Percentiles rank a stretch among this genome's conserved stretches.
Conservation (phyloP, 345 rosid species). For the Iberis pinnata region DNA sequence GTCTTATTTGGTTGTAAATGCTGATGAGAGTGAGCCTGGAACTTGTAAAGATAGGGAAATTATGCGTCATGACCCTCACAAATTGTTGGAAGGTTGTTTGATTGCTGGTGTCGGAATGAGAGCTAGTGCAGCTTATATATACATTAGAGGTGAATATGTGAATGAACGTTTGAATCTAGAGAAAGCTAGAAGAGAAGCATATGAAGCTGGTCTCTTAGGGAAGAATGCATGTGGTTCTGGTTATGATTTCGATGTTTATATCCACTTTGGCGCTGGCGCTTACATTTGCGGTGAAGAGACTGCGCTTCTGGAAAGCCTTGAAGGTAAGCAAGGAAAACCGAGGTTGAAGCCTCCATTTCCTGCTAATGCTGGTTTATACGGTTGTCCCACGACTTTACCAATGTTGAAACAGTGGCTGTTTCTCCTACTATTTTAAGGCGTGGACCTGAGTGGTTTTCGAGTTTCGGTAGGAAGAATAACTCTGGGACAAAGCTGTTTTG, state of each 20-base stretch:
- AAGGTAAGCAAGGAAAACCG: conserved; percentile 97
- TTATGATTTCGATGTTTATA: conserved; percentile 91
- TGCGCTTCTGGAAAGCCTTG: conserved; percentile 91
- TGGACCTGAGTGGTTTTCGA: conserved; percentile 97
- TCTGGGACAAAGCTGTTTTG: conserved; percentile 83
- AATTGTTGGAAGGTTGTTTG: conserved; percentile 90
- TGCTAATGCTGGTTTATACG: conserved; percentile 92
- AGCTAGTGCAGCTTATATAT: conserved; percentile 89
- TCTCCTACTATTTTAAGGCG: conserved; percentile 94
- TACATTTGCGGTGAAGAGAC: conserved; percentile 99
- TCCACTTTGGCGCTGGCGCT: conserved; percentile 97
- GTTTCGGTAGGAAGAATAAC: conserved; percentile 94
- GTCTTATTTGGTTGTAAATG: conserved; percentile 92
- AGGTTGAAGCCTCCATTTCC: conserved; percentile 99
- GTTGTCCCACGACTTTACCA: conserved; percentile 94
- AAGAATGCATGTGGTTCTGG: conserved; percentile 98
- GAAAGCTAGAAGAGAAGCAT: conserved; percentile 84
- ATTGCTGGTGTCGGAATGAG: conserved; percentile 99
- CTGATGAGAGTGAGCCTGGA: conserved; percentile 99
- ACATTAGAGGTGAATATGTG: conserved; percentile 95
- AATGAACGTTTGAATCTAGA: conserved; percentile 78
- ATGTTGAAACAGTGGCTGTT: conserved; percentile 94
- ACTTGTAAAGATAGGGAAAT: conserved; percentile 98
- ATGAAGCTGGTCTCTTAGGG: conserved; percentile 83
- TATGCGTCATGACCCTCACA: conserved; percentile 97